Evolutionary conservation across 2,329 filamentous ascomycete genomes (phyloP), one percentile per base, ranked within the genome.

Genomic region (Ophiostoma australiae): DNA sequence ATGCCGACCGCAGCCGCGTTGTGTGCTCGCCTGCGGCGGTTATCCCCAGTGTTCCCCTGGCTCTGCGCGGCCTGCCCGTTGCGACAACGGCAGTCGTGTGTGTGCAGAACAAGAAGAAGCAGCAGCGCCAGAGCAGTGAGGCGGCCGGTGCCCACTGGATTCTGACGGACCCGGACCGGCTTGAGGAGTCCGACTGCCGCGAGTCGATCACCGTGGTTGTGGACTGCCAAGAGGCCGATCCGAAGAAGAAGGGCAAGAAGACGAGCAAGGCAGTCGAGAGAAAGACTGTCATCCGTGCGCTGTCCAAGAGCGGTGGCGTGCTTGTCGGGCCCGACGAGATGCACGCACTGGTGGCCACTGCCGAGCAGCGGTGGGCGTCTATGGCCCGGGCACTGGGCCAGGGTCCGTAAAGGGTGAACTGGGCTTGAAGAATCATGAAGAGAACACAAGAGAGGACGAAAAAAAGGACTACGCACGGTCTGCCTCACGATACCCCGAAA

Each of bases 141-240:
- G 70, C 67, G 1, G 69, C 68, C 13, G 84, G 80, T 74, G 84
- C 83, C 76, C 84, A 83, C 77, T 97, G 93, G 92, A 82, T 97
- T 2, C 80, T 99, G 71, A 87, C 91, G 7, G 95, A 99, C 81
- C 93, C 93, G 2, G 95, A 99, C 81, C 87, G 89, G 31, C 90
- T 97, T 75, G 95, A 99, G 81, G 95, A 98, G 81, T 87, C 86
- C 10, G 81, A 97, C 63, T 97, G 93, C 77, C 84, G 89, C 73
- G 95, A 99, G 83, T 86, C 81, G n/a, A 83, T 95, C n/a, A 94
- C 90, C 2, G 82, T 97, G 44, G 89, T 95, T 68, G 87, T 97
- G n/a, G 91, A 94, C 77, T 82, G 82, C 72, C 81, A 20, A 6
- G 65, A n/a, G 17, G 27, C 27, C 66, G 35, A 41, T 15, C 7